Base-by-base conservation (phyloP, 352 stramenopile genomes). In the Phytophthora constricta region DNA sequence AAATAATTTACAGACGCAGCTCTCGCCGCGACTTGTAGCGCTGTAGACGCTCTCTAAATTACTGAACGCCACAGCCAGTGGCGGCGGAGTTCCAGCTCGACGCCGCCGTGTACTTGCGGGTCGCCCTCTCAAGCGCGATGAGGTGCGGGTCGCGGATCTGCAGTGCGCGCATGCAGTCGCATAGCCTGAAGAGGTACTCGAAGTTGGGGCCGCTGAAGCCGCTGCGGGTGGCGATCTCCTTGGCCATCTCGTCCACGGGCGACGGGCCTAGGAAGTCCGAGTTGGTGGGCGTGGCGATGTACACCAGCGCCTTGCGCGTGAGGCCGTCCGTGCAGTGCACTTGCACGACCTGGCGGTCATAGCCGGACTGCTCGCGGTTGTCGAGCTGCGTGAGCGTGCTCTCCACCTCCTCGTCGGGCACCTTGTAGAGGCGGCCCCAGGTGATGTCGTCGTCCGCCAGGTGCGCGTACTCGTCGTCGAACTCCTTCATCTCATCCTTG, bases 361-460 rank as follows among this genome's bases (percentile, higher is more conserved):
- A 97, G 42, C 89, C 89, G 14, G 88, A 82, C 64, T 92, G 80
- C 56, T 97, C 90, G 51, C 90, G 87, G 62, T 91, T 86, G 67
- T 96, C 89, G 17, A 97, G 79, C 55, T 95, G 82, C 27, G 79
- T 77, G 33, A 97, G 72, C 48, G 87, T 93, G 67, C 77, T 74
- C 23, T 80, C 43, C n/a, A 95, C 75, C 63, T 94, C 80, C 60
- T 92, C 80, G 53, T 90, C 80, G 7, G 85, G 83, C 11, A 97
- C 85, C 58, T 91, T 91, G 68, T 96, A 97, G 20, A 97, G 72
- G 11, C 84, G 82, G n/a, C 90, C 90, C 88, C 88, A 96, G 5
- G 85, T 93, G 56, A 92, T 87, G 48, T 73, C 74, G 66, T 93
- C 73, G 62, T 73, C 78, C 45, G 72, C 70, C 31, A 90, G 43